Percentiles rank a stretch among this genome's conserved stretches.
Evolutionary conservation across 768 basidiomycete species (phyloP).

Genomic region (Mycena chlorophos): DNA sequence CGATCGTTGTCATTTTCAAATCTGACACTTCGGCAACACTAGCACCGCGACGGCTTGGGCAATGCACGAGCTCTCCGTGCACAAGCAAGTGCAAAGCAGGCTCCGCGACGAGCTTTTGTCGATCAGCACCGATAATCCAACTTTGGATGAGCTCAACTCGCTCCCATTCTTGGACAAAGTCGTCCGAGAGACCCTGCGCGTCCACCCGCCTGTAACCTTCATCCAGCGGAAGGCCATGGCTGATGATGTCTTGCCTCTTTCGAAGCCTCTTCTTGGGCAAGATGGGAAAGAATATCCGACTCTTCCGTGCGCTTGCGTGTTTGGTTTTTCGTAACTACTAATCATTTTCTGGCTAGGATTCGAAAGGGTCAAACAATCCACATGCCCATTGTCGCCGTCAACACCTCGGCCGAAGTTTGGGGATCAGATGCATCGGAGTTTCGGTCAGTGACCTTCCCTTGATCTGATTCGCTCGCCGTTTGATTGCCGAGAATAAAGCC

Average conservation of each 20-base stretch:
- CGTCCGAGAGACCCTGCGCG: conserved; percentile 57
- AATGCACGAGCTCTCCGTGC: conserved; percentile 38
- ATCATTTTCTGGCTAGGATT: conserved; percentile 28
- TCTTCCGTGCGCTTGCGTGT: too few species aligned
- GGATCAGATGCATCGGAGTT: conserved; percentile 65
- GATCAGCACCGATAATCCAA: too few species aligned
- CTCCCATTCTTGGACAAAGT: conserved; percentile 44
- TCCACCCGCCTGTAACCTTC: conserved; percentile 51
- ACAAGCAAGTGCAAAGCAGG: conserved; percentile 40
- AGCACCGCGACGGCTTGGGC: conserved; percentile 36
- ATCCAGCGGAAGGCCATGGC: conserved; percentile 46
- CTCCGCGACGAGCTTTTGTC: conserved; percentile 46
- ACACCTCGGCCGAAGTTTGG: too few species aligned
- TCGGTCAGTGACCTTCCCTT: conserved; percentile 38
- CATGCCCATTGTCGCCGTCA: conserved; percentile 52
- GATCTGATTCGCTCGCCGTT: background rate
- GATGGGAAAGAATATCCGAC: conserved; percentile 43
- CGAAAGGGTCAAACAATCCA: conserved; percentile 45
- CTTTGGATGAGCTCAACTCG: too few species aligned
- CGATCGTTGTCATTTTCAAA: background rate
- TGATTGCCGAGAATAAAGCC: conserved; percentile 40
- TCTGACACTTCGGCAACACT: background rate
- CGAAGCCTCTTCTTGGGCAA: conserved; percentile 43
- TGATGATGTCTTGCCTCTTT: conserved; percentile 56
- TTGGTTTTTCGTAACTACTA: conserved; percentile 2